Evolutionary conservation across 2,329 filamentous ascomycete genomes (phyloP).

Genomic region (Leptographium wingfieldii): DNA sequence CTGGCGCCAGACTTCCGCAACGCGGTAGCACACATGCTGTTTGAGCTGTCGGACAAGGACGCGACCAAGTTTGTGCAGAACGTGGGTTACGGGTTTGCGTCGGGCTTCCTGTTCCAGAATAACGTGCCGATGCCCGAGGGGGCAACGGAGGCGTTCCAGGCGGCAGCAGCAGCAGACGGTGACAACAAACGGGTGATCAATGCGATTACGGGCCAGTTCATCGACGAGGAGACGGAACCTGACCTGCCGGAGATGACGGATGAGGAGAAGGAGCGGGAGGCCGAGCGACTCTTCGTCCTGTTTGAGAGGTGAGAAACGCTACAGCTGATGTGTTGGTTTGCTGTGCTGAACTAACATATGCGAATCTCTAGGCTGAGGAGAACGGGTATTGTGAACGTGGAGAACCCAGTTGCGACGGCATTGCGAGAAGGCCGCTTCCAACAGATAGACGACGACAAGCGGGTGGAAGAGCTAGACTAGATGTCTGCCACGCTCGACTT

Average conservation of each 20-base stretch:
- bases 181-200: slow-evolving; percentile 40
- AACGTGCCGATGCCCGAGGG: slow-evolving; percentile 63
- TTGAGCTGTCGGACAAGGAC: slow-evolving; percentile 74
- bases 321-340: not conserved
- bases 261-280: slow-evolving; percentile 86
- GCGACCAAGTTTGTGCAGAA: slow-evolving; percentile 73
- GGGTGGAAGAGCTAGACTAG: slow-evolving; percentile 28
- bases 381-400: slow-evolving; percentile 63
- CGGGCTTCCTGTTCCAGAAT: slow-evolving; percentile 77
- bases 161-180: slow-evolving; percentile 4
- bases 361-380: slow-evolving; percentile 41
- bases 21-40: slow-evolving; percentile 66
- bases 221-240: slow-evolving; percentile 51
- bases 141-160: slow-evolving; percentile 18
- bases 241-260: slow-evolving; percentile 65
- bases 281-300: slow-evolving; percentile 76
- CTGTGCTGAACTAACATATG: not conserved
- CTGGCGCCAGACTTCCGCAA: slow-evolving; percentile 59
- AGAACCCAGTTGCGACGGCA: slow-evolving; percentile 66
- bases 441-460: slow-evolving; percentile 49
- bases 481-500: not conserved
- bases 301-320: slow-evolving; percentile 57
- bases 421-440: slow-evolving; percentile 57
- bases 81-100: slow-evolving; percentile 88
- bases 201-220: slow-evolving; percentile 74